Base-by-base conservation (phyloP, 2,329 filamentous ascomycete genomes). In the Cryphonectria parasitica region DNA sequence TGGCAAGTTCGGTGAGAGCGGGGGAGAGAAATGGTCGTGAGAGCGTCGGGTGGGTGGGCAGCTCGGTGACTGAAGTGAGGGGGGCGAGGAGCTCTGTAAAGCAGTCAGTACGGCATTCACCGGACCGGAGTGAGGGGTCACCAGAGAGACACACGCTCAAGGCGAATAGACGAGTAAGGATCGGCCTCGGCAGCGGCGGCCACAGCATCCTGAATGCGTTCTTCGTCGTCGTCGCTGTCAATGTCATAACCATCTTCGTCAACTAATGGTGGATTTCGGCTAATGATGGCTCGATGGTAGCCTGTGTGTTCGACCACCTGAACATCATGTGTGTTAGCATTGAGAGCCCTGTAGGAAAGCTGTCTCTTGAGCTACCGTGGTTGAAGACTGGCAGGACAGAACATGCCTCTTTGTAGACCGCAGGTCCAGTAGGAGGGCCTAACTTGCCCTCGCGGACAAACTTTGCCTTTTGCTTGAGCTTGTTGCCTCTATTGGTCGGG, bases 221-320 rank as follows among this genome's bases (percentile, higher is more conserved):
- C 88, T 71, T 90, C 88, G 69, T 92, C 90, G 71, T 93, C 91
- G 72, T 91, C 89, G 77, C 89, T 91, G 58, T 93, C 90, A 69
- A 94, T 83, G 73, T 93, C 89, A 77, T 92, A 94, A 73, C 92
- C 92, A 75, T 95, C 92, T 62, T 93, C 89, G 80, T 95, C 92
- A 74, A 92, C 83, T 63, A 92, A 84, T 15, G 88, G 87, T 6
- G 91, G 91, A 75, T 94, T 95, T 74, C 88, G 88, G 79, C 89
- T 89, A 73, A 97, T 89, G 74, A 95, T 93, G 68, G 89, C 85
- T 77, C 93, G 87, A 71, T 87, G 84, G 77, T 91, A 91, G 71
- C 93, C 93, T 45, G 88, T 91, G 78, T 94, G 92, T 69, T 93
- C 90, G 75, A 94, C 87, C 74, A 86, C 84, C 91, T 94, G 7